A percentile compares a stretch with the other conserved stretches of the same genome.
Evolutionary conservation across 2,329 filamentous ascomycete species (phyloP).

Genomic region (Aspergillus terreus): DNA sequence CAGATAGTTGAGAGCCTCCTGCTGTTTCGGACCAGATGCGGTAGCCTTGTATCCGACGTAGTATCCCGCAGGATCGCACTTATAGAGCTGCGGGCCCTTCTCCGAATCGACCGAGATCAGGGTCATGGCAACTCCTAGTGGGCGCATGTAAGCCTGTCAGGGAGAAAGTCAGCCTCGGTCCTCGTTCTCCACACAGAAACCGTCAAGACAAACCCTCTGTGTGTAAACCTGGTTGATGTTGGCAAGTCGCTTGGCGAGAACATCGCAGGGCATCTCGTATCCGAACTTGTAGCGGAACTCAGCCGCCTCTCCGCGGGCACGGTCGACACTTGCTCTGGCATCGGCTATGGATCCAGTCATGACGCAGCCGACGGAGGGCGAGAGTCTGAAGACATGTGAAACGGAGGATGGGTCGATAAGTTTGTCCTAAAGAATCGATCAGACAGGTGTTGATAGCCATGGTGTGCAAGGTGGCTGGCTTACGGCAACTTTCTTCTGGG

Average conservation of each 20-base stretch:
- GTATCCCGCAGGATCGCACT: slow-evolving; percentile 97
- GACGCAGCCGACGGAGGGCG: slow-evolving; percentile 92
- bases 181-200: background rate
- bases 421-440: slow-evolving; percentile 69
- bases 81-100: slow-evolving; percentile 91
- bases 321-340: slow-evolving; percentile 85
- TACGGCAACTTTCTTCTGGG: slow-evolving; percentile 99
- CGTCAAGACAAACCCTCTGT: slow-evolving; percentile 66
- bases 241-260: slow-evolving; percentile 89
- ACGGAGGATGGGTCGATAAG: slow-evolving; percentile 96
- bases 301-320: slow-evolving; percentile 90
- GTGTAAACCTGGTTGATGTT: slow-evolving; percentile 99
- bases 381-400: slow-evolving; percentile 95
- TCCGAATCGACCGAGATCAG: slow-evolving; percentile 92
- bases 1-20: slow-evolving; percentile 95
- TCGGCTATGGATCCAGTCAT: slow-evolving; percentile 99
- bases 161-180: slow-evolving; percentile 3
- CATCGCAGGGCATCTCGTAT: slow-evolving; percentile 99
- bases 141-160: slow-evolving; percentile 90
- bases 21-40: slow-evolving; percentile 94
- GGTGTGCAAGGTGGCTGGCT: slow-evolving; percentile 34
- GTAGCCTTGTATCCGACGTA: slow-evolving; percentile 99
- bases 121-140: slow-evolving; percentile 91
- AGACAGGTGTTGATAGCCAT: slow-evolving; percentile 9
- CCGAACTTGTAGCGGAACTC: slow-evolving; percentile 98